Conservation (phyloP, 805 yeast genomes). For the Priceomyces castillae region DNA sequence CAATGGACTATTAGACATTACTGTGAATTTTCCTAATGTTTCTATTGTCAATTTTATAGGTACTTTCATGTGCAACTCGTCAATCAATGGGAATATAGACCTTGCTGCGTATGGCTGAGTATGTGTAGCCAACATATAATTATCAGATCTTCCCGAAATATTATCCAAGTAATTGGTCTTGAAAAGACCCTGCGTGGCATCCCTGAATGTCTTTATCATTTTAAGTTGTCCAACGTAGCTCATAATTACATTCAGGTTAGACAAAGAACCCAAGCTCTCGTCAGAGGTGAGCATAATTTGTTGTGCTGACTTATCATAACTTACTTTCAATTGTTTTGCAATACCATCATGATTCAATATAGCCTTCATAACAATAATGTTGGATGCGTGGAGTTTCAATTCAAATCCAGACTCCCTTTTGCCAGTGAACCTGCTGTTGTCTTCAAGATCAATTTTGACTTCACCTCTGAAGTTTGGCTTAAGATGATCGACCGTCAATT, state of each 20-base stretch:
- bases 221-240: slow-evolving; percentile 52
- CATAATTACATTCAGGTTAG: slow-evolving; percentile 19
- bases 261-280: slow-evolving; percentile 7
- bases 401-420: slow-evolving; percentile 7
- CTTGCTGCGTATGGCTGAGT: slow-evolving; percentile 68
- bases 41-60: slow-evolving; percentile 48
- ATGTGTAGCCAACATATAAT: slow-evolving; percentile 64
- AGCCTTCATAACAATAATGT: slow-evolving; percentile 39
- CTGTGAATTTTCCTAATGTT: slow-evolving; percentile 46
- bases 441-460: slow-evolving; percentile 27
- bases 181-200: slow-evolving; percentile 62
- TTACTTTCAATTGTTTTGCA: slow-evolving; percentile 20
- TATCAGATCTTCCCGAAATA: slow-evolving; percentile 46
- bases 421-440: slow-evolving; percentile 19
- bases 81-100: slow-evolving; percentile 64
- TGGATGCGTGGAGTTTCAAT: slow-evolving; percentile 40
- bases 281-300: slow-evolving; percentile 28
- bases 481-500: slow-evolving; percentile 37
- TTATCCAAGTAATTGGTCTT: slow-evolving; percentile 61
- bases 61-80: slow-evolving; percentile 58
- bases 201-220: slow-evolving; percentile 50
- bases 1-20: slow-evolving; percentile 49
- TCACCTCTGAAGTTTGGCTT: slow-evolving; percentile 49
- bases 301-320: slow-evolving; percentile 42
- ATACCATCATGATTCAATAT: slow-evolving; percentile 15